Conservation (phyloP, 306 rosid genomes). For the Vigna nakashimae region DNA sequence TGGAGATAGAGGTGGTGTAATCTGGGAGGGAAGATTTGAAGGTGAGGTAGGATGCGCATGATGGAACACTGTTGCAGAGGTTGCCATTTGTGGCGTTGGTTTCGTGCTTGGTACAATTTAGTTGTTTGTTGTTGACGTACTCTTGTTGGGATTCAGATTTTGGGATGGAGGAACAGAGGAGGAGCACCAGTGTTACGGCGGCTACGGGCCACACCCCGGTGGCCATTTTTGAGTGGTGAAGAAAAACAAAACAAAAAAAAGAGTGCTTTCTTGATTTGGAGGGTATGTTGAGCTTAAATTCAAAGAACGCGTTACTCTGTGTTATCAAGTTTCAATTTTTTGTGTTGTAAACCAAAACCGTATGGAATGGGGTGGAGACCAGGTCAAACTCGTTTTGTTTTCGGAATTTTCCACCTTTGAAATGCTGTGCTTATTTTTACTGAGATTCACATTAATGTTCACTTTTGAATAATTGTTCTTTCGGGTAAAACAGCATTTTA, state of each 20-base stretch:
- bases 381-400: constrained; percentile 26
- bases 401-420: not conserved
- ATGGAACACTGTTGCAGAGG: not conserved
- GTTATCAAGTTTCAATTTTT: not conserved
- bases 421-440: not conserved
- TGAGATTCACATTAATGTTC: not conserved
- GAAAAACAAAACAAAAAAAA: not conserved
- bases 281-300: not conserved
- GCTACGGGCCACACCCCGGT: not conserved
- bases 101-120: constrained; percentile 50
- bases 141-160: constrained; percentile 52
- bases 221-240: constrained; percentile 4
- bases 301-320: constrained; percentile 21
- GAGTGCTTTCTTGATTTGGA: not conserved
- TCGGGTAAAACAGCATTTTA: not conserved
- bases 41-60: constrained; percentile 71
- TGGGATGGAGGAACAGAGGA: not conserved
- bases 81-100: constrained; percentile 49
- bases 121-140: constrained; percentile 69
- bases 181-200: not conserved
- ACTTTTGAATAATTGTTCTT: not conserved
- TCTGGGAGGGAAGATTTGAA: constrained; percentile 54
- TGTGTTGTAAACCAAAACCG: not conserved
- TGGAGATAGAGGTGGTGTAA: constrained; percentile 48
- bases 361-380: not conserved